phyloP scores from a whole-genome alignment of 768 basidiomycete species.

The Gloeopeniophorella convolvens region DNA sequence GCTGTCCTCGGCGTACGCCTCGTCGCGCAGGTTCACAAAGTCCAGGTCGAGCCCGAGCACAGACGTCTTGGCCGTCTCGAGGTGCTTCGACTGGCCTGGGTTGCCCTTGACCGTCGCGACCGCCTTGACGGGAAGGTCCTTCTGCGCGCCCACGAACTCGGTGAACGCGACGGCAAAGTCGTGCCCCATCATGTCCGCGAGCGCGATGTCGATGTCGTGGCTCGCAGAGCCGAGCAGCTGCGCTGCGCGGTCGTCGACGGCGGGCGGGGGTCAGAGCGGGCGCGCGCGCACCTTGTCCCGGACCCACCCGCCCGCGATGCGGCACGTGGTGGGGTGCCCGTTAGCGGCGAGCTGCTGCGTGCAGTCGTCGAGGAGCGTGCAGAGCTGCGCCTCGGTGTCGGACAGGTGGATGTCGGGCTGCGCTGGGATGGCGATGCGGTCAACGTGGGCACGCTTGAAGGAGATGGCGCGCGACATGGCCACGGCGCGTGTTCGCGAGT shows the following conservation, averaged over 20 bases:
- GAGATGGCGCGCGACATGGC: constrained; percentile 26
- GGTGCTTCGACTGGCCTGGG: constrained; percentile 95
- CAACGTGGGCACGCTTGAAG: constrained; percentile 9
- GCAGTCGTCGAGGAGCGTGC: constrained; percentile 76
- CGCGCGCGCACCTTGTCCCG: constrained; percentile 79
- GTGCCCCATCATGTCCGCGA: constrained; percentile 84
- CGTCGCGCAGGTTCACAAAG: constrained; percentile 88
- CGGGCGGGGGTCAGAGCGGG: not conserved
- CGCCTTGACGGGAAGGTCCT: constrained; percentile 46
- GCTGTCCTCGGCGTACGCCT: constrained; percentile 82
- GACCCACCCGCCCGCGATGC: constrained; percentile 98
- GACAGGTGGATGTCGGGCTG: constrained; percentile 48
- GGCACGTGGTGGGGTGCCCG: constrained; percentile 56
- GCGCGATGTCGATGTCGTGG: constrained; percentile 91
- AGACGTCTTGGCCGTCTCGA: constrained; percentile 87
- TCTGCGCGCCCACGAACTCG: constrained; percentile 46
- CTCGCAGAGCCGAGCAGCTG: constrained; percentile 78
- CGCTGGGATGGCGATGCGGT: constrained; percentile 28
- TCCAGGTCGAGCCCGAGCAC: constrained; percentile 82
- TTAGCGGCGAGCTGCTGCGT: constrained; percentile 47
- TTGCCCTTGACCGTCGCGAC: constrained; percentile 87
- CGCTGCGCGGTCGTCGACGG: not conserved
- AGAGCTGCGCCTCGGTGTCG: constrained; percentile 61
- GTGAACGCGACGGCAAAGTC: constrained; percentile 79
- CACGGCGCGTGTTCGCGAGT: constrained; percentile 22